Evolutionary conservation across 1,139 yeast genomes (phyloP).

Genomic region (Pichia sp.): DNA sequence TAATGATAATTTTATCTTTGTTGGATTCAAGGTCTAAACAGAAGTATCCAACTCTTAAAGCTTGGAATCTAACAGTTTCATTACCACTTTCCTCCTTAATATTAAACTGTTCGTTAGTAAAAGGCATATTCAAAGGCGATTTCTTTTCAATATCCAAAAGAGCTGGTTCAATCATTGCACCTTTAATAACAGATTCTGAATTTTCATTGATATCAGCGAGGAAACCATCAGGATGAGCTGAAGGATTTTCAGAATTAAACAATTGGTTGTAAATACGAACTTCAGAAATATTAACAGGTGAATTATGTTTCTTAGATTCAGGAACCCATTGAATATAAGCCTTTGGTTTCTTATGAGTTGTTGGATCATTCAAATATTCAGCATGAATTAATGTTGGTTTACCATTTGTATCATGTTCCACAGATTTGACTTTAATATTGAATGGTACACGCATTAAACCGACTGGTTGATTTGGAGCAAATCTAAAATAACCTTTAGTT

Average conservation of each 20-base stretch:
- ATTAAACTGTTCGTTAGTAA: constrained; percentile 57
- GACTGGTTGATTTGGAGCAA: constrained; percentile 90
- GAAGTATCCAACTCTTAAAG: constrained; percentile 93
- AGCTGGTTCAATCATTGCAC: constrained; percentile 74
- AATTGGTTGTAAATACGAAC: constrained; percentile 83
- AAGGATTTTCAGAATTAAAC: constrained; percentile 88
- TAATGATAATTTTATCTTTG: constrained; percentile 56
- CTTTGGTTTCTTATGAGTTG: constrained; percentile 65
- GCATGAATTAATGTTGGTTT: constrained; percentile 65
- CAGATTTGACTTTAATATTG: constrained; percentile 65
- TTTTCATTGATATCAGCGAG: constrained; percentile 74
- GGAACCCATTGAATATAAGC: constrained; percentile 98
- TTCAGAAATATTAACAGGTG: constrained; percentile 62
- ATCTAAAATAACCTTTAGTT: constrained; percentile 67
- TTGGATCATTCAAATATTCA: constrained; percentile 63
- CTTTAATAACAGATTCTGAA: constrained; percentile 60
- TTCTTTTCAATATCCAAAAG: constrained; percentile 58
- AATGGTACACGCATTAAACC: constrained; percentile 92
- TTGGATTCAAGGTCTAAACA: constrained; percentile 78
- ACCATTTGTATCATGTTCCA: constrained; percentile 58
- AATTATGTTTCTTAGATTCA: constrained; percentile 46
- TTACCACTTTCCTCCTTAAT: constrained; percentile 57
- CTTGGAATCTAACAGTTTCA: constrained; percentile 96
- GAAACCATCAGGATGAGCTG: constrained; percentile 80
- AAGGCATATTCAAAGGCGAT: constrained; percentile 71